Evolutionary conservation across 495 filamentous ascomycete genomes (phyloP).

Genomic region (Bacidia gigantensis): DNA sequence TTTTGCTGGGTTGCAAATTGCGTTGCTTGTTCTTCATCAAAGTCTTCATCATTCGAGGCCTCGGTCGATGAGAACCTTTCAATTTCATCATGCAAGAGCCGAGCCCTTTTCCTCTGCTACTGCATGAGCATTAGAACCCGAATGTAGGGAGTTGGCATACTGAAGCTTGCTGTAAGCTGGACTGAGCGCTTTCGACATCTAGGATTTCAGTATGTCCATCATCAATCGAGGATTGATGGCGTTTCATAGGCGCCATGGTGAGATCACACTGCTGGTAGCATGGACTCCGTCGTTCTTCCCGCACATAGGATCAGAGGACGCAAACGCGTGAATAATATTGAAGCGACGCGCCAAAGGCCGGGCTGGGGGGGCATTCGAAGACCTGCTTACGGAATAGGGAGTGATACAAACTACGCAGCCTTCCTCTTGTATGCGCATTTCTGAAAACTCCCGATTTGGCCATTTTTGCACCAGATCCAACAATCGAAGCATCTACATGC

Average conservation of each 20-base stretch:
- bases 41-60: conserved; percentile 29
- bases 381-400: too few species aligned
- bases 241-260: conserved; percentile 34
- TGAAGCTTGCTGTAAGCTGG: conserved; percentile 29
- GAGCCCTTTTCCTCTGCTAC: conserved; percentile 16
- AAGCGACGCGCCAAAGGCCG: too few species aligned
- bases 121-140: background rate
- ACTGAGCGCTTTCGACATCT: conserved; percentile 32
- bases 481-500: too few species aligned
- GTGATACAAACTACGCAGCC: too few species aligned
- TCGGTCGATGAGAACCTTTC: conserved; percentile 12
- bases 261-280: too few species aligned
- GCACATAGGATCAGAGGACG: too few species aligned
- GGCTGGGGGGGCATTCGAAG: too few species aligned
- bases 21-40: conserved; percentile 54
- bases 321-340: too few species aligned
- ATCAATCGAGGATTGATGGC: conserved; percentile 28
- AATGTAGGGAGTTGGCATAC: conserved; percentile 23
- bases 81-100: conserved; percentile 13
- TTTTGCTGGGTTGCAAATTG: conserved; percentile 52
- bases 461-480: too few species aligned
- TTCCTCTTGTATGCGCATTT: too few species aligned
- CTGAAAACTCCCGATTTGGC: too few species aligned
- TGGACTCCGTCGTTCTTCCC: too few species aligned
- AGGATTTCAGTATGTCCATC: conserved; percentile 36